Evolutionary conservation across 768 basidiomycete species (phyloP).

Genomic region (Rhodotorula graminis): DNA sequence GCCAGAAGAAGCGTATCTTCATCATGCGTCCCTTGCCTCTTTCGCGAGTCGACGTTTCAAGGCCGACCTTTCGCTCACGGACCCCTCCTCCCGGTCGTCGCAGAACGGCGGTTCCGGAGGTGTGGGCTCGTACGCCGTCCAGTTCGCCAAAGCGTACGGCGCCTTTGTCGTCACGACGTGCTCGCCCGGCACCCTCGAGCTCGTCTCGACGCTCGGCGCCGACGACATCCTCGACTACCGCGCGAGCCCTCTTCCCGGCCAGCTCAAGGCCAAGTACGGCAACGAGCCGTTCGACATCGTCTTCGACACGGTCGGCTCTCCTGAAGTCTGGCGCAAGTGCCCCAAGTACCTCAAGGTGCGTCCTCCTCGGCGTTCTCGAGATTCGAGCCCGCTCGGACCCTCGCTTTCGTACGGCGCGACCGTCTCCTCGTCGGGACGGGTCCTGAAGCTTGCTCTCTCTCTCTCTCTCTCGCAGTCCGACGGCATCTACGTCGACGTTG

Average conservation of each 20-base stretch:
- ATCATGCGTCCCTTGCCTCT: slow-evolving; percentile 4
- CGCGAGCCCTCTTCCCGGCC: not conserved
- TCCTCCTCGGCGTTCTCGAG: too few species aligned
- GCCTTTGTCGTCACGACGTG: slow-evolving; percentile 33
- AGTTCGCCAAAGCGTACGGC: slow-evolving; percentile 27
- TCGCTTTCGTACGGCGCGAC: too few species aligned
- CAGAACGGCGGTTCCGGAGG: slow-evolving; percentile 34
- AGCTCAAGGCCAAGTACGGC: slow-evolving; percentile 5
- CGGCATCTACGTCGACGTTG: slow-evolving; percentile 56
- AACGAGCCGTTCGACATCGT: slow-evolving; percentile 55
- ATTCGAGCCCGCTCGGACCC: too few species aligned
- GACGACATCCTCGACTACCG: slow-evolving; percentile 28
- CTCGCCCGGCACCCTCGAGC: slow-evolving; percentile 13
- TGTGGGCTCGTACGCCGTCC: slow-evolving; percentile 18
- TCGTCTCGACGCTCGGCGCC: slow-evolving; percentile 20
- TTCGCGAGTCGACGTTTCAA: too few species aligned
- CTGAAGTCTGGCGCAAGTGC: slow-evolving; percentile 52
- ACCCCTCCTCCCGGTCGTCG: not conserved
- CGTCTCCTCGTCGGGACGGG: too few species aligned
- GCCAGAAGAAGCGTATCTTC: slow-evolving; percentile 15
- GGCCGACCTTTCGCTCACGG: not conserved
- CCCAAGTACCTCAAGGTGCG: slow-evolving; percentile 46
- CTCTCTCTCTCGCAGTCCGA: not conserved
- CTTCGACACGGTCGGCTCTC: slow-evolving; percentile 52
- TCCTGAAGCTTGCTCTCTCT: too few species aligned